Conservation (phyloP, 352 stramenopile species). For the Pythium plurisporium region DNA sequence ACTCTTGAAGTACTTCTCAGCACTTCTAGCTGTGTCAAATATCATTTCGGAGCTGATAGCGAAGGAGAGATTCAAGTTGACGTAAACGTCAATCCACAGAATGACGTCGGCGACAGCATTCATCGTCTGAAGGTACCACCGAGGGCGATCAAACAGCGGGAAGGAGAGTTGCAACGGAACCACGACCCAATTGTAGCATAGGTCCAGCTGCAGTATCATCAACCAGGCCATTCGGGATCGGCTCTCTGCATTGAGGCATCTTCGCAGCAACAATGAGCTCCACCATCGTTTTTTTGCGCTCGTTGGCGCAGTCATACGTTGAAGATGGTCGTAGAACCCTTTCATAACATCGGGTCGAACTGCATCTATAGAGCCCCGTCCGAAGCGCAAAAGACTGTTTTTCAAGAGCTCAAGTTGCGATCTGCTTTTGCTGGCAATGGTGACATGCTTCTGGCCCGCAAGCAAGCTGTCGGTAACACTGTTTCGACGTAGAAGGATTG, state of each 20-base stretch:
- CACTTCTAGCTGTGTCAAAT: slow-evolving; percentile 30
- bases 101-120: slow-evolving; percentile 39
- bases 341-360: slow-evolving; percentile 39
- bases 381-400: slow-evolving; percentile 8
- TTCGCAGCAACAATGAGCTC: slow-evolving; percentile 28
- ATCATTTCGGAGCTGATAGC: slow-evolving; percentile 57
- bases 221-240: slow-evolving; percentile 45
- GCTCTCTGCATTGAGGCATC: slow-evolving; percentile 38
- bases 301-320: slow-evolving; percentile 21
- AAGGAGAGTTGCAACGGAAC: slow-evolving; percentile 45
- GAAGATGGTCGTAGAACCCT: slow-evolving; percentile 50
- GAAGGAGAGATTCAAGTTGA: slow-evolving; percentile 56
- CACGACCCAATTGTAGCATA: slow-evolving; percentile 56
- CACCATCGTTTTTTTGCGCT: slow-evolving; percentile 19
- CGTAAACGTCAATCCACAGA: slow-evolving; percentile 44
- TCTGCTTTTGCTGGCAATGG: not conserved
- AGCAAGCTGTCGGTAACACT: not conserved
- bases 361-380: slow-evolving; percentile 13
- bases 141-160: slow-evolving; percentile 20
- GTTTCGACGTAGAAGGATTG: not conserved
- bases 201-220: slow-evolving; percentile 30
- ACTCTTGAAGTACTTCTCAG: slow-evolving; percentile 28
- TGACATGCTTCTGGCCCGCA: not conserved
- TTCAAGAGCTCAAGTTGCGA: slow-evolving; percentile 16
- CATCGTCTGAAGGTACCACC: slow-evolving; percentile 28